These are phyloP conservation scores for Sabuloglossum arenarium DNA, from an alignment of 495 filamentous ascomycete species.

Conservation along the genomic window DNA sequence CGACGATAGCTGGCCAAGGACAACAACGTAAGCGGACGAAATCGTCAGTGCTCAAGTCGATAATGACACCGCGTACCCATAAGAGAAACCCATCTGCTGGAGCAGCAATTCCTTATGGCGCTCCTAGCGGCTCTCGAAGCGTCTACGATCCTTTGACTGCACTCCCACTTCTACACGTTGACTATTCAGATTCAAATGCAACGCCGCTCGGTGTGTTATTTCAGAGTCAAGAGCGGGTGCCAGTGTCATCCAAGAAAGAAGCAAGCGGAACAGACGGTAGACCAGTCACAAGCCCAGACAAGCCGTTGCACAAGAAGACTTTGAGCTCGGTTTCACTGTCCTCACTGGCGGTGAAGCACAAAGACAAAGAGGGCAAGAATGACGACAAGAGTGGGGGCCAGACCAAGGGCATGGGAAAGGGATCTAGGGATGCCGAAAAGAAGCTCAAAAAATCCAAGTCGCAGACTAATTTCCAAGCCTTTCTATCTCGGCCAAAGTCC, in stretches of 20 bases:
- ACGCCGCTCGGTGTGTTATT: conserved; percentile 7
- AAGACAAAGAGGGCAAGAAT: conserved; percentile 21
- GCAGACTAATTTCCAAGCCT: conserved; percentile 49
- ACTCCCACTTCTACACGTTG: conserved; percentile 10
- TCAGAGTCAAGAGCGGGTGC: conserved; percentile 9
- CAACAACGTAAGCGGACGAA: conserved; percentile 20
- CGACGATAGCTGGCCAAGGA: not conserved
- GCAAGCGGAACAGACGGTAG: conserved; percentile 2
- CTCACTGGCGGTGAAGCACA: conserved; percentile 31
- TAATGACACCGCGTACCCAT: conserved; percentile 31
- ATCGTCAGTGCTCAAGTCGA: conserved; percentile 34
- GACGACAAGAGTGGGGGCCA: conserved; percentile 20
- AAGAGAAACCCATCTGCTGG: conserved; percentile 24
- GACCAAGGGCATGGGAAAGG: conserved; percentile 18
- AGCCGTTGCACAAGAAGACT: conserved; percentile 35
- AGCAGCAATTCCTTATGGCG: conserved; percentile 12
- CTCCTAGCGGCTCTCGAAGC: conserved; percentile 6
- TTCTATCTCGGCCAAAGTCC: conserved; percentile 38
- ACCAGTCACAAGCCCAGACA: not conserved
- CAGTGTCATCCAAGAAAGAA: conserved; percentile 9
- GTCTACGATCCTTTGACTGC: conserved; percentile 9
- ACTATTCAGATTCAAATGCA: conserved; percentile 10
- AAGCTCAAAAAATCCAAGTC: conserved; percentile 75
- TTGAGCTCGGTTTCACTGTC: conserved; percentile 48
- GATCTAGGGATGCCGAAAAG: conserved; percentile 14